Percentiles rank a stretch among this genome's conserved stretches.
Evolutionary conservation across 108 stramenopile genomes (phyloP).

Genomic region (Discostella stelligeroides): DNA sequence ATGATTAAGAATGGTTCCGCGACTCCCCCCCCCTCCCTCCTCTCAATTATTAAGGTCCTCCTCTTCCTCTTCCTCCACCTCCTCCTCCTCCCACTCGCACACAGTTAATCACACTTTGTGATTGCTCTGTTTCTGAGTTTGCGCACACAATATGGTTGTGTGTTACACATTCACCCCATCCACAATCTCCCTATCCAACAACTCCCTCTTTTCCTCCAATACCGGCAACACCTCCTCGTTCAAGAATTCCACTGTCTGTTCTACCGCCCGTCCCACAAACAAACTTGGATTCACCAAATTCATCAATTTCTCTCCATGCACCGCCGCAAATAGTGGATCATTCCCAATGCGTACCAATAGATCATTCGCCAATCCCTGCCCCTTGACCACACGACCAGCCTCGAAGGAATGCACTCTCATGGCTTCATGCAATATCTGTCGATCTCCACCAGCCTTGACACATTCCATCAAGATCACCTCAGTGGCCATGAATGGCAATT

Average conservation of each 20-base stretch:
- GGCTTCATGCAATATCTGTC: conserved; percentile 97
- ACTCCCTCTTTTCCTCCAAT: conserved; percentile 72
- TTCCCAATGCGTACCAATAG: conserved; percentile 92
- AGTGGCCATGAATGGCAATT: conserved; percentile 99
- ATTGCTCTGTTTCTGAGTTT: neutral
- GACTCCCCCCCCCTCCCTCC: too few species aligned
- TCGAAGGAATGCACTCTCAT: conserved; percentile 98
- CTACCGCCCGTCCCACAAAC: conserved; percentile 94
- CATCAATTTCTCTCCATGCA: conserved; percentile 86
- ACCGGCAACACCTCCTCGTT: conserved; percentile 89
- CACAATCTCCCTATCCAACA: conserved; percentile 74
- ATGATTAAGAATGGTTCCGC: too few species aligned
- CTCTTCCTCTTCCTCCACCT: too few species aligned
- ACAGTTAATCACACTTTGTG: neutral
- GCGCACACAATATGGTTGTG: neutral
- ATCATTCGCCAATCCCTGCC: conserved; percentile 97
- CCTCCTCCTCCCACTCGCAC: neutral
- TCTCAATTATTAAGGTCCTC: too few species aligned
- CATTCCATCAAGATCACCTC: conserved; percentile 99
- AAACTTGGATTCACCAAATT: conserved; percentile 89
- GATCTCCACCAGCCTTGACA: conserved; percentile 98
- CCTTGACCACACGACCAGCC: conserved; percentile 97
- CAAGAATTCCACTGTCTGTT: conserved; percentile 97
- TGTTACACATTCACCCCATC: conserved; percentile 94
- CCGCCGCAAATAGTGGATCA: conserved; percentile 87